Percentiles rank a stretch among this genome's conserved stretches.
Evolutionary conservation across 495 filamentous ascomycete species (phyloP).

Genomic region (Cercophora sp.): DNA sequence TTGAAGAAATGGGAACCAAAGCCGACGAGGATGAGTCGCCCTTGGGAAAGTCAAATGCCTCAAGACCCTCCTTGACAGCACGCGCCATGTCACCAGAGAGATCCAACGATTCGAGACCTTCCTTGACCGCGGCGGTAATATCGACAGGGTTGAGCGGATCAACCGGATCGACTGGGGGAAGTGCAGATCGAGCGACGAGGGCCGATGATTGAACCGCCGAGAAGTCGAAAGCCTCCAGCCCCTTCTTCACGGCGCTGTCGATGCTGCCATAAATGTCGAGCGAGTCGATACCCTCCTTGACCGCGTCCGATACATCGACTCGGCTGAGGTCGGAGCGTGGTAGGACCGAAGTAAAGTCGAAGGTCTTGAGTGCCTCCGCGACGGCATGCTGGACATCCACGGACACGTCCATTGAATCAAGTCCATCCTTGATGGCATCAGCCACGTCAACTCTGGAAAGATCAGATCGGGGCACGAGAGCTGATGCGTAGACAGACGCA

Average conservation of each 20-base stretch:
- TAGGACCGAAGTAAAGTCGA: conserved; percentile 20
- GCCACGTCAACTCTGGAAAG: conserved; percentile 24
- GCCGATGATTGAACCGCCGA: neutral
- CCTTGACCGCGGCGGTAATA: conserved; percentile 23
- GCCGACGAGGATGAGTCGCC: conserved; percentile 17
- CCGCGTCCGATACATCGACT: conserved; percentile 24
- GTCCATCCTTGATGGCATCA: conserved; percentile 27
- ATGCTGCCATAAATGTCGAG: conserved; percentile 15
- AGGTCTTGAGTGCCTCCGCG: conserved; percentile 16
- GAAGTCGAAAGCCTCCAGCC: conserved; percentile 21
- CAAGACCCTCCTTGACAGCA: conserved; percentile 22
- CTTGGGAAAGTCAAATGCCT: conserved; percentile 19
- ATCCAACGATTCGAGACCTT: conserved; percentile 18
- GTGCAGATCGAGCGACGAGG: conserved; percentile 1
- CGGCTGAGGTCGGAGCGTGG: conserved; percentile 17
- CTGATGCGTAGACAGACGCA: conserved; percentile 14
- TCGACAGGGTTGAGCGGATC: no score
- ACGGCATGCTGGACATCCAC: conserved; percentile 15
- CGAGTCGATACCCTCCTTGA: conserved; percentile 25
- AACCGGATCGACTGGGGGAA: conserved; percentile 2
- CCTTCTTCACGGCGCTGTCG: conserved; percentile 18
- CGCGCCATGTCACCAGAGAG: conserved; percentile 12
- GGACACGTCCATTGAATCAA: conserved; percentile 23
- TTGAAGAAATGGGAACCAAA: conserved; percentile 28
- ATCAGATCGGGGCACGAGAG: conserved; percentile 23